These are phyloP conservation scores for Didymella segeticola DNA, from an alignment of 2,329 filamentous ascomycete species.

Conservation along the genomic window DNA sequence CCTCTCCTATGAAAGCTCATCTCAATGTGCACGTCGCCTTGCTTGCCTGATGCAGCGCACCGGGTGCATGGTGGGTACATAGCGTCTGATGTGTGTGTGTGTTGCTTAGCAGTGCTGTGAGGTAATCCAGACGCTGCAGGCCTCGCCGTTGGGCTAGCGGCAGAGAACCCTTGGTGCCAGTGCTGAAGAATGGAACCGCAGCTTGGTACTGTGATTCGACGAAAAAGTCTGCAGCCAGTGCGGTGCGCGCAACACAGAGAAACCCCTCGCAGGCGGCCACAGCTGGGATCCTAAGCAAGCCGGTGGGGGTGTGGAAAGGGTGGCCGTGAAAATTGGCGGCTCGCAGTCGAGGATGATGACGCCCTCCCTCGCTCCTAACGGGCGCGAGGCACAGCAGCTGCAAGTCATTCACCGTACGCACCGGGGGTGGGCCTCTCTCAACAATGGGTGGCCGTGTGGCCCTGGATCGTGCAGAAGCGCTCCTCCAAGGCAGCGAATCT, in stretches of 20 bases:
- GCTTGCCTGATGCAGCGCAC: conserved; percentile 5
- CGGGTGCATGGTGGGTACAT: not conserved
- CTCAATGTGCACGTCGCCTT: conserved; percentile 2
- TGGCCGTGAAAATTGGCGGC: not conserved
- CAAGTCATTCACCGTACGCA: conserved; percentile 20
- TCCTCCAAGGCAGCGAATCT: conserved; percentile 18
- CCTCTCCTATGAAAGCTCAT: conserved; percentile 2
- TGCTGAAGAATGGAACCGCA: conserved; percentile 10
- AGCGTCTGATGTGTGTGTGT: too few species aligned
- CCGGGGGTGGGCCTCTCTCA: conserved; percentile 18
- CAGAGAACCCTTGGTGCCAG: conserved; percentile 7
- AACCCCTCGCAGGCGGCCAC: conserved; percentile 7
- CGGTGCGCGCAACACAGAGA: conserved; percentile 11
- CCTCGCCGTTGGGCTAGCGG: conserved; percentile 12
- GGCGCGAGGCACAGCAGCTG: conserved; percentile 18
- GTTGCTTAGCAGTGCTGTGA: not conserved
- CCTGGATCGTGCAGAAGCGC: conserved; percentile 32
- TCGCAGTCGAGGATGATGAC: not conserved
- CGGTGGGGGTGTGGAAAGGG: conserved; percentile 8
- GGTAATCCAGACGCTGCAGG: conserved; percentile 6
- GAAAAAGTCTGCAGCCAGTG: conserved; percentile 17
- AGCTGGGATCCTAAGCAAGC: conserved; percentile 6
- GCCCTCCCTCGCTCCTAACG: conserved; percentile 9
- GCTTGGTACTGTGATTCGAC: conserved; percentile 16
- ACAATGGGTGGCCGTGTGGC: conserved; percentile 19